These are phyloP conservation scores for Starmerella apis DNA, from an alignment of 805 yeast species.

Conservation along the genomic window DNA sequence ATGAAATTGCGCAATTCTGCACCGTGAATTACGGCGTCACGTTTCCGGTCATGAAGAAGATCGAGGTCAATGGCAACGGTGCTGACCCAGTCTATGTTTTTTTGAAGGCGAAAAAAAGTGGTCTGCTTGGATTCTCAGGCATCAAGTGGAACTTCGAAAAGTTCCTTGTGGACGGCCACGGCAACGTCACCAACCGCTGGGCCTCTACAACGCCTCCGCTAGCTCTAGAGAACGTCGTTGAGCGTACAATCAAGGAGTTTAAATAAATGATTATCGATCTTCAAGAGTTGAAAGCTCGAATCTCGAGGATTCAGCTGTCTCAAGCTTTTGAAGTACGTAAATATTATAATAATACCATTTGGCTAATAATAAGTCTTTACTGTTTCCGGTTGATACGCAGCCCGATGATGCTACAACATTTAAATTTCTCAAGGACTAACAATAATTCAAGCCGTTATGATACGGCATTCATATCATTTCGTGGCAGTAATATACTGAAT, in stretches of 20 bases:
- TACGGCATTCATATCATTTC: too few species aligned
- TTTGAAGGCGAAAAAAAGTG: conserved; percentile 56
- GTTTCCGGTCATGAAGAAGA: conserved; percentile 78
- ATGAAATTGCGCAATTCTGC: conserved; percentile 66
- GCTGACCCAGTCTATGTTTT: conserved; percentile 72
- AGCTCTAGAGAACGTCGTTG: conserved; percentile 31
- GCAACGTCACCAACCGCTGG: conserved; percentile 50
- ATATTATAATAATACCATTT: too few species aligned
- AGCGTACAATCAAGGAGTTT: conserved; percentile 4
- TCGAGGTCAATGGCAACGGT: conserved; percentile 78
- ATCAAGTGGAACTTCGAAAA: conserved; percentile 76
- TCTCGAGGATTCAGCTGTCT: too few species aligned
- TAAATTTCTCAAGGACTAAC: too few species aligned
- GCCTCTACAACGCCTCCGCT: conserved; percentile 61
- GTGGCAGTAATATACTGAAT: too few species aligned
- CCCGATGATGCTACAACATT: neutral
- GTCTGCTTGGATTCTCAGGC: conserved; percentile 56
- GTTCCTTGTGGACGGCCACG: conserved; percentile 49
- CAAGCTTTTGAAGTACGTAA: too few species aligned
- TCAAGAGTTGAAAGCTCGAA: too few species aligned
- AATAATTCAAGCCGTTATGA: too few species aligned
- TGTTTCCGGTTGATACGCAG: neutral
- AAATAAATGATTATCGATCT: too few species aligned
- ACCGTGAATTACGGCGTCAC: conserved; percentile 75
- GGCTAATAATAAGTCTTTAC: neutral